Evolutionary conservation across 192 early-diverging fungal genomes (phyloP).

Genomic region (Kappamyces sp.): DNA sequence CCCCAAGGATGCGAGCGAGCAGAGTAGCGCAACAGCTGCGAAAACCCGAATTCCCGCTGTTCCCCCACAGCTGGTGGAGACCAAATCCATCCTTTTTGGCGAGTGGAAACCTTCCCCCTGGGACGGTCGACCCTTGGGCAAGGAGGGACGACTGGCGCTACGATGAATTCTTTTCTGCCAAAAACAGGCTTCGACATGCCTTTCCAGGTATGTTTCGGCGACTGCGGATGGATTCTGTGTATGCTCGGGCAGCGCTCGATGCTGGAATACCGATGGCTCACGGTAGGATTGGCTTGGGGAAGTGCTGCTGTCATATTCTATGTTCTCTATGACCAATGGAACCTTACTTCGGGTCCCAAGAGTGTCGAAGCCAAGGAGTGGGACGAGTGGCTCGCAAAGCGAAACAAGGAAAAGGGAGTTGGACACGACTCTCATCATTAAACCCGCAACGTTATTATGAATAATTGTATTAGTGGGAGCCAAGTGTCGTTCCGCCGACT

Average conservation of each 20-base stretch:
- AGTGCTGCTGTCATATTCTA: conserved; percentile 31
- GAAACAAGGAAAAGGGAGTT: conserved; percentile 23
- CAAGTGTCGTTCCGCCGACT: not conserved
- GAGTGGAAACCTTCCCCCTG: conserved; percentile 3
- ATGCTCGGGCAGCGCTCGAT: too few relatives aligned
- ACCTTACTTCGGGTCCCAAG: conserved; percentile 33
- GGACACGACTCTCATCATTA: not conserved
- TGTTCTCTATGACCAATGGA: conserved; percentile 44
- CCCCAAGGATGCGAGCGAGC: too few relatives aligned
- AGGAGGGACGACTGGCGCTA: conserved; percentile 43
- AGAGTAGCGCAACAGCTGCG: too few relatives aligned
- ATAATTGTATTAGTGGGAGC: not conserved
- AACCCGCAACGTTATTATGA: not conserved
- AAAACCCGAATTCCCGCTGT: conserved; percentile 22
- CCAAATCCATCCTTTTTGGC: conserved; percentile 26
- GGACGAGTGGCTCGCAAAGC: conserved; percentile 33
- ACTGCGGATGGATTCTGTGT: too few relatives aligned
- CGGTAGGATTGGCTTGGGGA: conserved; percentile 37
- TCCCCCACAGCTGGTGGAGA: conserved; percentile 27
- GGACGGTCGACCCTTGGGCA: conserved; percentile 35
- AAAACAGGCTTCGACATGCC: conserved; percentile 21
- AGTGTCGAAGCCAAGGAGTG: conserved; percentile 33
- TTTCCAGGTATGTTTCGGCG: too few relatives aligned
- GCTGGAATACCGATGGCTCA: too few relatives aligned
- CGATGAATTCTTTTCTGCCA: conserved; percentile 30